Conservation (phyloP, 2,329 filamentous ascomycete genomes). For the Botrytis paeoniae region DNA sequence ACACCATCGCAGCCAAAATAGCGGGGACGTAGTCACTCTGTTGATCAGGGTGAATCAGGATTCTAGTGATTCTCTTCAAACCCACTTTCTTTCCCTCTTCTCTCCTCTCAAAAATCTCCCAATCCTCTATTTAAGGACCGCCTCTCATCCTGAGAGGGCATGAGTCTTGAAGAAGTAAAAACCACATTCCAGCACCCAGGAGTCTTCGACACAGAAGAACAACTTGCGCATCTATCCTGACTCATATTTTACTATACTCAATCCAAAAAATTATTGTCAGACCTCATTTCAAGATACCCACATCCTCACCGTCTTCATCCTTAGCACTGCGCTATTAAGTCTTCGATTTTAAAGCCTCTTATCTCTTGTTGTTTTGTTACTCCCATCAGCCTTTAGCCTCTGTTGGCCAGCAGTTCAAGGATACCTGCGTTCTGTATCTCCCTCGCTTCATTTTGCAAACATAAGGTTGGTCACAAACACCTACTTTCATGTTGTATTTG, state of each 20-base stretch:
- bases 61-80: not conserved
- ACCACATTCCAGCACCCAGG: not conserved
- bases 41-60: not conserved
- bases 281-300: not conserved
- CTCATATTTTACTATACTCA: not conserved
- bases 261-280: not conserved
- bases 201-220: not conserved
- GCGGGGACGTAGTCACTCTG: not conserved
- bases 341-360: not conserved
- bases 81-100: not conserved
- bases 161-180: not conserved
- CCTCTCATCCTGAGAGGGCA: too few species aligned
- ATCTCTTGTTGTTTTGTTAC: not conserved
- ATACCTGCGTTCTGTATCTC: not conserved
- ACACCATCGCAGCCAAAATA: not conserved
- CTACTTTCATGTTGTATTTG: not conserved
- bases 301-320: too few species aligned
- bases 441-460: not conserved
- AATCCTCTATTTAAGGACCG: not conserved
- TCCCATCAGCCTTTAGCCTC: not conserved
- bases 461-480: not conserved
- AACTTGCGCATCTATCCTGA: not conserved
- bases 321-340: not conserved
- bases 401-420: too few species aligned
- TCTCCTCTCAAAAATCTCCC: not conserved